These are phyloP conservation scores for Microcos paniculata DNA, from an alignment of 345 rosid genomes.

Conservation along the genomic window DNA sequence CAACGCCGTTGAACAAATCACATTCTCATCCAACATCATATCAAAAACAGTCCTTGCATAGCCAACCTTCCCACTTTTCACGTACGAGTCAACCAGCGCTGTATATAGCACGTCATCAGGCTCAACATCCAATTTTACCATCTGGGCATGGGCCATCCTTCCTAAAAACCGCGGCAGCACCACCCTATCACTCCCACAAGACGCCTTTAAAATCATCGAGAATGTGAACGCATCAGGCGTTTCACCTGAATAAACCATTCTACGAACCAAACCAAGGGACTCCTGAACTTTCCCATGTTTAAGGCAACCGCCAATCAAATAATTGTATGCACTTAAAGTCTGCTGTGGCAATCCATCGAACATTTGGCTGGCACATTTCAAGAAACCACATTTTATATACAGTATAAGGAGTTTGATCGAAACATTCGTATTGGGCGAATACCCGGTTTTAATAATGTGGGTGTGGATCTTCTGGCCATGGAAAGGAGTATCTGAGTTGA, in stretches of 20 bases:
- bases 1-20: conserved; percentile 83
- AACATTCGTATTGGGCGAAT: conserved; percentile 48
- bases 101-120: conserved; percentile 78
- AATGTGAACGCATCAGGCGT: conserved; percentile 72
- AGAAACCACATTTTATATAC: conserved; percentile 49
- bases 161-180: conserved; percentile 37
- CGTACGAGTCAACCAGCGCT: conserved; percentile 73
- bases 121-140: conserved; percentile 48
- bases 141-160: conserved; percentile 56
- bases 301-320: conserved; percentile 67
- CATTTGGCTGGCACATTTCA: conserved; percentile 61
- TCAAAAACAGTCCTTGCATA: conserved; percentile 77
- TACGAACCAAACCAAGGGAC: conserved; percentile 40
- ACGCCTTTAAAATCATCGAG: conserved; percentile 83
- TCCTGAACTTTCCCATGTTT: conserved; percentile 45
- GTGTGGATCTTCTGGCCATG: conserved; percentile 69
- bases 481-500: conserved; percentile 57
- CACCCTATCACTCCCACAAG: conserved; percentile 29
- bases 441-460: conserved; percentile 62
- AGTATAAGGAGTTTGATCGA: conserved; percentile 69
- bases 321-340: conserved; percentile 79
- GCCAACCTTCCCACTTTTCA: conserved; percentile 56
- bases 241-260: conserved; percentile 53
- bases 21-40: conserved; percentile 58
- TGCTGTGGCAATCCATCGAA: conserved; percentile 69